A percentile compares a stretch with the other conserved stretches of the same genome.
phyloP scores from a whole-genome alignment of 306 rosid species.

The Quercus robur region DNA sequence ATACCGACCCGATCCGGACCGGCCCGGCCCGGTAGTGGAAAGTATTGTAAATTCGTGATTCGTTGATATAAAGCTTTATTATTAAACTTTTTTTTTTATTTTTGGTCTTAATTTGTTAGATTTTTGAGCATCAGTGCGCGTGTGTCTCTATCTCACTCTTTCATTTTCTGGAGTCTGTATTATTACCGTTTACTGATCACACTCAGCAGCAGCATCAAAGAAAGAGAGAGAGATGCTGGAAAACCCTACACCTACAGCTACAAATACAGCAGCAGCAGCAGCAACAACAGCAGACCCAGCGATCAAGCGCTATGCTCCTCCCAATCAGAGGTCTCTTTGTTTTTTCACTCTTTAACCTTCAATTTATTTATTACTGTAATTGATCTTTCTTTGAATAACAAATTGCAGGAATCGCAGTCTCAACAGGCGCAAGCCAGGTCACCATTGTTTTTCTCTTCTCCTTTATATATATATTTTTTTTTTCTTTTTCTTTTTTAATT shows the following conservation, averaged over 20 bases:
- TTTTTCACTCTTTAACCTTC: background rate
- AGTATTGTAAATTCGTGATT: no score
- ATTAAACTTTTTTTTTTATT: background rate
- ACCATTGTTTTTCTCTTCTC: background rate
- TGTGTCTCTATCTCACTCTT: background rate
- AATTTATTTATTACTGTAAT: background rate
- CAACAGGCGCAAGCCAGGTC: slow-evolving; percentile 75
- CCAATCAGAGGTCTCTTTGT: slow-evolving; percentile 52
- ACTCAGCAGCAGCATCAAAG: background rate
- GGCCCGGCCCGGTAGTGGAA: no score
- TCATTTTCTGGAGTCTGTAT: background rate
- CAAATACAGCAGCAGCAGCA: slow-evolving; percentile 20
- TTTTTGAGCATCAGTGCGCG: background rate
- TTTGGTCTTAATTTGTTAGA: no score
- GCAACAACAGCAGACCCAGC: slow-evolving; percentile 30
- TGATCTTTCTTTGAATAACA: background rate
- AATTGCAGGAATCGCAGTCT: slow-evolving; percentile 50
- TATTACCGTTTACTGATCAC: background rate
- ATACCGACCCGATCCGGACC: no score
- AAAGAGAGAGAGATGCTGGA: slow-evolving; percentile 45
- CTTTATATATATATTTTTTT: no score
- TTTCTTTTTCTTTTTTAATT: no score
- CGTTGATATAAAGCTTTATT: no score
- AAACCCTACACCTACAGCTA: slow-evolving; percentile 29
- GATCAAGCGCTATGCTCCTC: slow-evolving; percentile 70